phyloP scores from a whole-genome alignment of 1,284 basidiomycete genomes.

The Tremellales sp. region DNA sequence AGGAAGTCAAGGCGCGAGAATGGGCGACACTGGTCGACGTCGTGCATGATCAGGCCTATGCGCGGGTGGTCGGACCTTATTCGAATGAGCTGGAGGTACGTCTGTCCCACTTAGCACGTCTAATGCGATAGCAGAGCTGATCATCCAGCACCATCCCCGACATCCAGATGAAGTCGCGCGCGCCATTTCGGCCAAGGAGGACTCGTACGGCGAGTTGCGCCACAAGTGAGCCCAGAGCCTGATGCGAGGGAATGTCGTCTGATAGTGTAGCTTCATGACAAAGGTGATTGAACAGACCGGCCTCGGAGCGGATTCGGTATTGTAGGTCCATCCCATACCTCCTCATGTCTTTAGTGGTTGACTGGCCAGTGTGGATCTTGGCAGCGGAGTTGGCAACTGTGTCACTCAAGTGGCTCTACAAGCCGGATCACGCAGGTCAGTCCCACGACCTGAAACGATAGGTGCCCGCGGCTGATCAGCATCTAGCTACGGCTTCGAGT shows the following conservation, averaged over 20 bases:
- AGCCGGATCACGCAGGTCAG: slow-evolving; percentile 47
- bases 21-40: slow-evolving; percentile 50
- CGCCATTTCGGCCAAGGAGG: slow-evolving; percentile 42
- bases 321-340: slow-evolving; percentile 21
- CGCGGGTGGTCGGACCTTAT: slow-evolving; percentile 54
- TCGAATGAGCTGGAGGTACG: slow-evolving; percentile 46
- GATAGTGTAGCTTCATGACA: slow-evolving; percentile 37
- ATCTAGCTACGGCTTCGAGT: slow-evolving; percentile 53
- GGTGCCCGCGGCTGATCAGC: slow-evolving; percentile 1
- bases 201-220: slow-evolving; percentile 46
- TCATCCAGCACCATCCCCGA: slow-evolving; percentile 35
- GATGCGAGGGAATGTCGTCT: not conserved
- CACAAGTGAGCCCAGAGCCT: slow-evolving; percentile 27
- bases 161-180: slow-evolving; percentile 41
- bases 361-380: slow-evolving; percentile 52
- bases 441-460: not conserved
- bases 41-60: slow-evolving; percentile 55
- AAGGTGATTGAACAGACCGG: slow-evolving; percentile 43
- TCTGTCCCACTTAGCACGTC: not conserved
- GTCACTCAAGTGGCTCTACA: slow-evolving; percentile 55
- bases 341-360: slow-evolving; percentile 40
- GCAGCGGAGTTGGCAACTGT: slow-evolving; percentile 56
- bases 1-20: slow-evolving; percentile 30
- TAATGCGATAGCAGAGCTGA: not conserved
- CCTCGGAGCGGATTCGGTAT: slow-evolving; percentile 38